These are phyloP conservation scores for Leersia perrieri DNA, from an alignment of 176 grass and related monocot species.

Conservation along the genomic window DNA sequence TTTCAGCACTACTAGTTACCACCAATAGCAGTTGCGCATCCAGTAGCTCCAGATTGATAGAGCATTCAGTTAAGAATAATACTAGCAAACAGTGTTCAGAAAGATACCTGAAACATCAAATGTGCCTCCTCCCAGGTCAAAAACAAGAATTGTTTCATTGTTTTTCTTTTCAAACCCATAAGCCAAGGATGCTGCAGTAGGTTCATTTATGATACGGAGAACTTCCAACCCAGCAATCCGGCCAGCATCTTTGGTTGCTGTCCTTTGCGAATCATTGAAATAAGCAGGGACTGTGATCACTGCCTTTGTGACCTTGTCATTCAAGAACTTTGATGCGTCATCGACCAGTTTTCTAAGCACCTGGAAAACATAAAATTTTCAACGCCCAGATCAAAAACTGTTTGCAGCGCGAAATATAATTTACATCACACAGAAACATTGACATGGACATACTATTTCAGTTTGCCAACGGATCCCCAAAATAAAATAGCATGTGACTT, in stretches of 20 bases:
- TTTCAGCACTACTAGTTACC: no score
- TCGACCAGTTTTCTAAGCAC: constrained; percentile 70
- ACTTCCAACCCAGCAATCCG: constrained; percentile 75
- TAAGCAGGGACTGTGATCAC: constrained; percentile 75
- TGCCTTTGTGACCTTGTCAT: constrained; percentile 78
- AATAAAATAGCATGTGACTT: background rate
- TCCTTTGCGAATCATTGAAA: constrained; percentile 82
- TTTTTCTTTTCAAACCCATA: constrained; percentile 87
- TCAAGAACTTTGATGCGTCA: constrained; percentile 80
- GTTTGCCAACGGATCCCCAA: background rate
- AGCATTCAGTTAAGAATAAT: no score
- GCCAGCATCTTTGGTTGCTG: constrained; percentile 80
- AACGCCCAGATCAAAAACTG: background rate
- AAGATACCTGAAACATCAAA: constrained; percentile 76
- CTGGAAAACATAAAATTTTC: constrained; percentile 15
- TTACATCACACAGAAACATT: background rate
- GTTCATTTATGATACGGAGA: constrained; percentile 80
- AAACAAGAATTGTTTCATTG: constrained; percentile 78
- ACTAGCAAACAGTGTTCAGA: background rate
- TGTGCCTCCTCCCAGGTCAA: constrained; percentile 73
- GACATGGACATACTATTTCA: background rate
- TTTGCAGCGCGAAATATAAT: background rate
- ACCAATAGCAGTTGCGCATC: no score
- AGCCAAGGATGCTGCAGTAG: constrained; percentile 62
- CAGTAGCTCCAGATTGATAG: no score